A percentile compares a stretch with the other conserved stretches of the same genome.
phyloP scores from a whole-genome alignment of 352 stramenopile species.

The Globisporangium radiosum region DNA sequence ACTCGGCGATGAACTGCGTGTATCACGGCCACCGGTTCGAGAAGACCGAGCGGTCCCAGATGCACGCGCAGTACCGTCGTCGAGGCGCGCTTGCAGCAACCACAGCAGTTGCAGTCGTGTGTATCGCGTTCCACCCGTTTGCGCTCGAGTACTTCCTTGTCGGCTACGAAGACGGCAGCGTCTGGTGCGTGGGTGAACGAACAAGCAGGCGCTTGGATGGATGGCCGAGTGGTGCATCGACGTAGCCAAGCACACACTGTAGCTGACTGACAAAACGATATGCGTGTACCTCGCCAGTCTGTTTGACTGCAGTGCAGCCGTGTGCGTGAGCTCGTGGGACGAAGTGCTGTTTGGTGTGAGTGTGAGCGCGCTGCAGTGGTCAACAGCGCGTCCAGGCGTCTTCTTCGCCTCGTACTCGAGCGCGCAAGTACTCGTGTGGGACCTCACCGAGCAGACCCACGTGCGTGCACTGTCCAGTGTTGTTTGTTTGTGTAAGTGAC shows the following conservation, averaged over 20 bases:
- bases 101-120: slow-evolving; percentile 22
- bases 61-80: slow-evolving; percentile 3
- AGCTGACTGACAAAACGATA: too few species aligned
- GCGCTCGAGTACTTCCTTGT: slow-evolving; percentile 48
- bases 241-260: too few species aligned
- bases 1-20: background rate
- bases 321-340: slow-evolving; percentile 44
- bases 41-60: background rate
- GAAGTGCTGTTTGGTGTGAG: slow-evolving; percentile 37
- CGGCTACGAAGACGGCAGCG: slow-evolving; percentile 49
- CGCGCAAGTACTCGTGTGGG: slow-evolving; percentile 40
- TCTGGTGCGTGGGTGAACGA: too few species aligned
- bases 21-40: slow-evolving; percentile 5
- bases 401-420: slow-evolving; percentile 56
- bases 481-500: too few species aligned
- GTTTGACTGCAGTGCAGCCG: slow-evolving; percentile 28
- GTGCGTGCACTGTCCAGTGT: too few species aligned
- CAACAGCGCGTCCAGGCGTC: slow-evolving; percentile 33
- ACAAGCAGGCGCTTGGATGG: too few species aligned
- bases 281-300: slow-evolving; percentile 29
- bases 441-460: slow-evolving; percentile 36
- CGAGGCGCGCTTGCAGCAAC: background rate
- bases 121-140: slow-evolving; percentile 50
- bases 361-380: slow-evolving; percentile 44
- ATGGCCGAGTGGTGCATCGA: too few species aligned